Conservation (phyloP, 2,329 filamentous ascomycete genomes). For the Aureobasidium leucospermi region DNA sequence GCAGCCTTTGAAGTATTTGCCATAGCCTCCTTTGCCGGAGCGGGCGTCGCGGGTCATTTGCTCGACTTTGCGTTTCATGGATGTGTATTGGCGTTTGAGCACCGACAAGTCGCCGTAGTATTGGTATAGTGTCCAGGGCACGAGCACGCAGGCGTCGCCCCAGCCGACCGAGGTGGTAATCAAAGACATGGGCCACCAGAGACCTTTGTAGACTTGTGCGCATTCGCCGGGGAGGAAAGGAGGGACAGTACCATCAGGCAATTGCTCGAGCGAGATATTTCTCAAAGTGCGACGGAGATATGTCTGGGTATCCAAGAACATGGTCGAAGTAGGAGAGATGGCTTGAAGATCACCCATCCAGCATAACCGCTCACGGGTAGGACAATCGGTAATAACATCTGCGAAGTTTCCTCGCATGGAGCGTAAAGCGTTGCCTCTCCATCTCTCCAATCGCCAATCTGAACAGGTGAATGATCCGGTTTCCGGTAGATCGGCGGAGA, state of each 20-base stretch:
- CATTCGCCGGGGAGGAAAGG: conserved; percentile 8
- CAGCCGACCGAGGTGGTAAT: conserved; percentile 1
- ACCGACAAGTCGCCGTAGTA: conserved; percentile 7
- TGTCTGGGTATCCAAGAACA: conserved; percentile 9
- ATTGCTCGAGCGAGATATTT: not conserved
- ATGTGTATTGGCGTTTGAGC: not conserved
- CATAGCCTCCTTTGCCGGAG: not conserved
- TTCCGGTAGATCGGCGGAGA: not conserved
- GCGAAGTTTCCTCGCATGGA: conserved; percentile 7
- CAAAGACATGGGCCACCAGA: conserved; percentile 1
- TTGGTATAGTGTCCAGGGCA: conserved; percentile 5
- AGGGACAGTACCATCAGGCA: conserved; percentile 2
- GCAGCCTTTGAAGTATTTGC: conserved; percentile 8
- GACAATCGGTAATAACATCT: conserved; percentile 6
- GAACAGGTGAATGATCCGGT: conserved; percentile 4
- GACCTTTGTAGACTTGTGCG: conserved; percentile 4
- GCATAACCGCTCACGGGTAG: not conserved
- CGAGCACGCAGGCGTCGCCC: conserved; percentile 10
- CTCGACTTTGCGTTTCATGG: conserved; percentile 8
- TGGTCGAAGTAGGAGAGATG: conserved; percentile 1
- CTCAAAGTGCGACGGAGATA: not conserved
- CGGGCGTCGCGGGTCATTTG: conserved; percentile 2
- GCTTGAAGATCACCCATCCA: conserved; percentile 11
- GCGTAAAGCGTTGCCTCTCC: conserved; percentile 2
- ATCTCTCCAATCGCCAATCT: conserved; percentile 9